Base-by-base conservation (phyloP, 2,329 filamentous ascomycete genomes). In the Catunica adiposa region DNA sequence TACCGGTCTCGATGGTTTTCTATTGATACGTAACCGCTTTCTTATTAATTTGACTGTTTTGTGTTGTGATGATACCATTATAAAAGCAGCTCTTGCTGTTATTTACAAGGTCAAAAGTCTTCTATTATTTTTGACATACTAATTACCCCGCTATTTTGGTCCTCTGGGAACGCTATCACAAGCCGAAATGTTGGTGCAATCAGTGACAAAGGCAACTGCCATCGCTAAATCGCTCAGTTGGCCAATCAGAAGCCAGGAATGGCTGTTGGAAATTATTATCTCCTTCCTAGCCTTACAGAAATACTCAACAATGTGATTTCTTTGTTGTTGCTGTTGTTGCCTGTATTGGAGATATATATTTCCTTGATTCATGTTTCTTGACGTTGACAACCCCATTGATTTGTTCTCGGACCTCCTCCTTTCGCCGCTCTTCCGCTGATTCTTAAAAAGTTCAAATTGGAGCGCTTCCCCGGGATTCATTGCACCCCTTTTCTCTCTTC, bases 391-490 rank as follows among this genome's bases (percentile, higher is more conserved):
- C 40, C 20, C 15, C 40, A 25, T 22, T n/a, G 14, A 22, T 14
- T 40, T 20, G 53, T 37, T 48, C 53, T 54, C 53, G 53, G 53
- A 38, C 53, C 53, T 54, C 53, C 48, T 37, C 38, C 23, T 37
- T 47, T 48, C 20, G 20, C 5, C 44, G 11, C 8, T 9, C 11
- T 48, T 22, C 11, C 44, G 11, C 9, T 8, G 9, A 48, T 11
- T 48, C 22, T 23, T 22, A 48, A 48, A 48, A 48, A 25, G 44
- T 48, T 48, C 44, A 48, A 48, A 48, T 54, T 37, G 40, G 14
- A 34, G 40, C 38, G 20, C 15, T 37, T 54, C 31, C 53, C 53
- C 40, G 20, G 40, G 20, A 23, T 48, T 6, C 42, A n/a, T n/a
- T n/a, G 6, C 7, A 25, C 53, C 29, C 40, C 53, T 37, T 54